Evolutionary conservation across 495 filamentous ascomycete genomes (phyloP), one percentile per base, ranked within the genome.

Genomic region (Aspergillus ostianus): DNA sequence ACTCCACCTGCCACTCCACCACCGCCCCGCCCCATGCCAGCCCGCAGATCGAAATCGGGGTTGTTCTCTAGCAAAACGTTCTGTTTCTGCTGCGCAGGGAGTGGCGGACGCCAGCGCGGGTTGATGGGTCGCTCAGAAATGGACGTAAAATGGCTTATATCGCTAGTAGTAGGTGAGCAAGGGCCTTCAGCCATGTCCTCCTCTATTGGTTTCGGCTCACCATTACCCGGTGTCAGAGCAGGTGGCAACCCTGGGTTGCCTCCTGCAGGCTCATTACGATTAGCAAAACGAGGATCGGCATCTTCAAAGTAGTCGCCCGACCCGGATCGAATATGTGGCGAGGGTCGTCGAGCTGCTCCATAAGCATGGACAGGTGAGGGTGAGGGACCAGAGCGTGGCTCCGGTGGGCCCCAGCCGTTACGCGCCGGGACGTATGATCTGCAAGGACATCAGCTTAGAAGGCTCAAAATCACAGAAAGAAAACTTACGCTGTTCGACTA

Each of bases 81-180:
- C 58, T 80, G 75, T 63, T 74, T 76, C 61, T 78, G 73, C 62
- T 80, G 67, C 21, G 64, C 67, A n/a, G 77, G 63, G 36, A 61
- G 72, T 17, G 73, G 75, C 17, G 75, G 90, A 72, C 74, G 73
- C 92, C 92, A 96, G 32, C 86, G 85, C 4, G 92, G 92, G 69
- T 96, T 97, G 19, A 94, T 73, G n/a, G 88, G 86, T 26, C 92
- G 82, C 74, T 96, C 90, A 0, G 86, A 90, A 46, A 97, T 86
- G 23, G 87, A 91, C 13, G 92, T 96, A 76, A 93, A 96, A 58
- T 87, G 87, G 57, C 86, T 90, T 30, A 83, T 78, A 60, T 93
- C 90, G 59, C 86, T 90, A 63, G 87, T 84, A 50, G 90, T 84
- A 55, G 90, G 91, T 69, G 85, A 90, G 64, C 89, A 80, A 36